Percentiles rank a stretch among this genome's conserved stretches.
These are phyloP conservation scores for Cladorrhinum sp. DNA, from an alignment of 2,329 filamentous ascomycete genomes.

Conservation along the genomic window DNA sequence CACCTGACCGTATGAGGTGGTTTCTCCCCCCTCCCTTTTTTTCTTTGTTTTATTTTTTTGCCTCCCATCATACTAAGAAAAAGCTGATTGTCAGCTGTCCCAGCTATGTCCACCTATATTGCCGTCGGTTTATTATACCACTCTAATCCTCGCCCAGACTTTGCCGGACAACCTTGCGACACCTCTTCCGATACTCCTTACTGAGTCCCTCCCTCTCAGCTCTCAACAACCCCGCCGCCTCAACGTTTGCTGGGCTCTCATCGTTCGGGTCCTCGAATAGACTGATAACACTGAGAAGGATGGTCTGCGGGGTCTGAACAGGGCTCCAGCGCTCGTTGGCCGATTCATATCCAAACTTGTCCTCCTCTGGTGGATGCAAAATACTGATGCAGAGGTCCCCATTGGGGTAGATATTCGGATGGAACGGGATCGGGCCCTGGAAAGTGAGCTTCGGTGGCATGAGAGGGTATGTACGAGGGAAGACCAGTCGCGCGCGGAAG, in stretches of 20 bases:
- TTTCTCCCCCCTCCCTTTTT: neutral
- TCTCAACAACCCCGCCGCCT: conserved; percentile 84
- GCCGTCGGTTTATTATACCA: neutral
- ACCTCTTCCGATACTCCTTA: conserved; percentile 74
- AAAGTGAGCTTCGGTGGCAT: conserved; percentile 88
- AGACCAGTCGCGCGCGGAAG: conserved; percentile 80
- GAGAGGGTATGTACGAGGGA: conserved; percentile 82
- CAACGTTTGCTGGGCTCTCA: conserved; percentile 91
- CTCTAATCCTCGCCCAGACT: conserved; percentile 69
- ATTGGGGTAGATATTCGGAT: conserved; percentile 87
- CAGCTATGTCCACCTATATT: neutral
- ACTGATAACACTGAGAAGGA: conserved; percentile 86
- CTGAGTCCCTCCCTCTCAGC: conserved; percentile 63
- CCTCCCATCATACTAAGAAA: neutral
- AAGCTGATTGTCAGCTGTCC: too few relatives aligned
- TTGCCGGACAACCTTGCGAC: conserved; percentile 74
- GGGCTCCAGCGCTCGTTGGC: conserved; percentile 91
- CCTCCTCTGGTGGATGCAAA: conserved; percentile 90
- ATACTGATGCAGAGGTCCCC: conserved; percentile 96
- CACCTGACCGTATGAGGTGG: too few relatives aligned
- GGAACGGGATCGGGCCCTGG: conserved; percentile 77
- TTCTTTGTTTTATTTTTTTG: neutral
- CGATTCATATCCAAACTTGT: conserved; percentile 89
- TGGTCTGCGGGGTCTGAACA: conserved; percentile 92
- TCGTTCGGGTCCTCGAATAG: conserved; percentile 91